Evolutionary conservation across 371 early-diverging fungal genomes (phyloP), one percentile per base, ranked within the genome.

Genomic region (Mucor plumbeus): DNA sequence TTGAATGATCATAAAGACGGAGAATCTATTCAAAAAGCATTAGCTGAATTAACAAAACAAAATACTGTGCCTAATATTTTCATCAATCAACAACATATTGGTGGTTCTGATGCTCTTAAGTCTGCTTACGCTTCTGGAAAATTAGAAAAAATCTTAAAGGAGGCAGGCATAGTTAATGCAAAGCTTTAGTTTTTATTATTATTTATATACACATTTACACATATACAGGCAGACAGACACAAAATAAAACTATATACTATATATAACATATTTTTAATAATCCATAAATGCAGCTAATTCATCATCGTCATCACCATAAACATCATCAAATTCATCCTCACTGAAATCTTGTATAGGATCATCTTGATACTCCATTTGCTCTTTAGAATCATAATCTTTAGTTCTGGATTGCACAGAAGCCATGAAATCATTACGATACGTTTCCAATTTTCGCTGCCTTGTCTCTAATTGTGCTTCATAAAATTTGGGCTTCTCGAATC

Each of bases 41-140:
- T 97, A 31, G 65, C 63, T 1, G 81, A 87, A 61, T 70, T 90
- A 67, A 94, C 94, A 10, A 85, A 88, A 0, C 95, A 96, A 83
- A 82, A 89, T 31, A 94, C 95, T 6, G 97, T 97, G 35, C 97
- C 97, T 62, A 96, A 95, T 78, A 90, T 96, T 62, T 97, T 94
- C 77, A 88, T 95, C 68, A 82, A 87, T 26, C 81, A 84, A 44
- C 74, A 88, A 44, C 95, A 95, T 67, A 74, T 96, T 69, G 97
- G 97, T 50, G 97, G 97, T n/a, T 90, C 86, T 67, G 91, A 90
- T 50, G 88, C 88, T 33, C 77, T 95, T 9, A 72, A 87, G n/a
- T 75, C 67, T 13, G 83, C 86, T 26, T 75, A 90, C 40, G 64
- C 66, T 6, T 77, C 64, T 19, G 91, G 91, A 17, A 82, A 86